A percentile compares a stretch with the other conserved stretches of the same genome.
These are phyloP conservation scores for Pestalotiopsis fici DNA, from an alignment of 2,329 filamentous ascomycete species.

Conservation along the genomic window DNA sequence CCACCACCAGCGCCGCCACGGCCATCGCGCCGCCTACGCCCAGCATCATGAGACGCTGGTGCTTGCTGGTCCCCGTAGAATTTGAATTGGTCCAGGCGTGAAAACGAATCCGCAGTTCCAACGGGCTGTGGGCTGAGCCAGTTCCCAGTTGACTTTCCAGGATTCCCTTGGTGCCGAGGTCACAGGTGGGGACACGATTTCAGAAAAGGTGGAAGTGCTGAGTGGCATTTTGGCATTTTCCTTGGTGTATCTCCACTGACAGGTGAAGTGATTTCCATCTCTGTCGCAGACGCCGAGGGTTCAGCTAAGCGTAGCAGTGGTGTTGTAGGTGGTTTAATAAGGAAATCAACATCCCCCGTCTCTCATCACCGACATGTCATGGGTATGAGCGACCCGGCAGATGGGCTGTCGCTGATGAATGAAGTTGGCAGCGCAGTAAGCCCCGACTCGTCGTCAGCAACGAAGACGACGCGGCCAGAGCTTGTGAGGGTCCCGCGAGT, in stretches of 20 bases:
- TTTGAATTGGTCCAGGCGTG: neutral
- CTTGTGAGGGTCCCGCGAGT: too few species aligned
- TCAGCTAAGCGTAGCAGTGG: neutral
- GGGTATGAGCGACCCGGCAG: neutral
- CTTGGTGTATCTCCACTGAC: neutral
- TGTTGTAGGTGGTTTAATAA: neutral
- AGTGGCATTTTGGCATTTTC: neutral
- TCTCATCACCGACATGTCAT: neutral
- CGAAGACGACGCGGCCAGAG: neutral
- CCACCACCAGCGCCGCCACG: neutral
- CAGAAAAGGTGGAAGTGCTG: neutral
- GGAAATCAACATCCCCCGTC: neutral
- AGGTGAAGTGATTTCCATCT: neutral
- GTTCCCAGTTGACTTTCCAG: neutral
- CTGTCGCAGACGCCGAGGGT: neutral
- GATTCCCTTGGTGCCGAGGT: neutral
- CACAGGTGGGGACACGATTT: neutral
- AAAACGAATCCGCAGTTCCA: neutral
- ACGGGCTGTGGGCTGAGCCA: neutral
- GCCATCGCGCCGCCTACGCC: neutral
- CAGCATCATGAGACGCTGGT: neutral
- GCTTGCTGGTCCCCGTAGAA: neutral
- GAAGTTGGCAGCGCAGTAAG: neutral
- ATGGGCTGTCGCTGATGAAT: neutral
- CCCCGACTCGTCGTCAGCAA: neutral